Percentiles rank a stretch among this genome's conserved stretches.
These are phyloP conservation scores for Nemania sp. DNA, from an alignment of 2,329 filamentous ascomycete genomes.

Conservation along the genomic window DNA sequence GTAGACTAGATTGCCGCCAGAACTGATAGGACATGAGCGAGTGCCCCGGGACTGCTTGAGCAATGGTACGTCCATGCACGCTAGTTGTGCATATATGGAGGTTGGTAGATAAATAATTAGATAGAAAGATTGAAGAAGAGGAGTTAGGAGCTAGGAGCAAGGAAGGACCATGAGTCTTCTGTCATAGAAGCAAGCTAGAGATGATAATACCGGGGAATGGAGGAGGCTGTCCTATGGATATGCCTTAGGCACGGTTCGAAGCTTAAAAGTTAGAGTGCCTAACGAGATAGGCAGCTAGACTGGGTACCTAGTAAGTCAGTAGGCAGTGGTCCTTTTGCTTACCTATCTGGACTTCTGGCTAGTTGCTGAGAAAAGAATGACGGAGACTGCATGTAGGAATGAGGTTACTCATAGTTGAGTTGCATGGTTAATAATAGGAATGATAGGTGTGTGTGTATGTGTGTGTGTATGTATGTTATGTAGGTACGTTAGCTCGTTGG, in stretches of 20 bases:
- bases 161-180: no score
- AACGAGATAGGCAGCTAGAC: no score
- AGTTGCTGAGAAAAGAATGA: neutral
- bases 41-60: slow-evolving; percentile 20
- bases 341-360: neutral
- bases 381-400: slow-evolving; percentile 9
- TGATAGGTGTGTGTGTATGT: neutral
- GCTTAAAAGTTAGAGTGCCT: no score
- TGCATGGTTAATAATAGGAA: neutral
- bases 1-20: slow-evolving; percentile 20
- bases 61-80: neutral
- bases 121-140: neutral
- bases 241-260: no score
- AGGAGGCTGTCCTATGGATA: no score
- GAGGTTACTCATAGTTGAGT: neutral
- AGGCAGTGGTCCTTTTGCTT: no score
- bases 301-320: no score
- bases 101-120: neutral
- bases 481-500: no score
- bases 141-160: no score
- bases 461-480: no score
- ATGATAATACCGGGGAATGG: no score
- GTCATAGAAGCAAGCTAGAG: no score
- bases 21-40: slow-evolving; percentile 24
- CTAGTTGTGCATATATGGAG: neutral